Percentiles rank a stretch among this genome's conserved stretches.
Conservation (phyloP, 2,329 filamentous ascomycete species). For the Anisogramma anomala region DNA sequence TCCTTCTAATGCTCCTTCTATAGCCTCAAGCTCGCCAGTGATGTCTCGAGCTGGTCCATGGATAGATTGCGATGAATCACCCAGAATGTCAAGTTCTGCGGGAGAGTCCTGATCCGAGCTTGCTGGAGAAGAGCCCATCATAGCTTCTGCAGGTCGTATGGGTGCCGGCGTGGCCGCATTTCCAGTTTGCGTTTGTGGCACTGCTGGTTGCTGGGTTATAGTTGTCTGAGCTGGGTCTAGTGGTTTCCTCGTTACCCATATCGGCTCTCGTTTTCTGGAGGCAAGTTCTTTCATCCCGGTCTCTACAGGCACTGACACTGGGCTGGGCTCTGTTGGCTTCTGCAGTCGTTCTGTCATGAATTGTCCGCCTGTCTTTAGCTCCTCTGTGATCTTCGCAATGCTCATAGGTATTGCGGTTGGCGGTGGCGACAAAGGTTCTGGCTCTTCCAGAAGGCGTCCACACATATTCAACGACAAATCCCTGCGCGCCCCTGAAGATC, state of each 20-base stretch:
- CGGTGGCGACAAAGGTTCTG: slow-evolving; percentile 6
- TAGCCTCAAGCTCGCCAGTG: not conserved
- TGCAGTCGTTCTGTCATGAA: not conserved
- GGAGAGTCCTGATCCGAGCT: not conserved
- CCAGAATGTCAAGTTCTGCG: not conserved
- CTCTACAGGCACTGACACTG: not conserved
- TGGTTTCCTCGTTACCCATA: slow-evolving; percentile 1
- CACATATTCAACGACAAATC: slow-evolving; percentile 1
- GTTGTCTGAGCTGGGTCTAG: not conserved
- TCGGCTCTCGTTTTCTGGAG: slow-evolving; percentile 1
- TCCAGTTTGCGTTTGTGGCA: not conserved
- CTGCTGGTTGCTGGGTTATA: not conserved
- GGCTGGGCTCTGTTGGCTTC: not conserved
- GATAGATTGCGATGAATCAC: not conserved
- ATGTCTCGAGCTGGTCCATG: not conserved
- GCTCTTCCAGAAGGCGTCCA: slow-evolving; percentile 9
- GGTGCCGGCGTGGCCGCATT: not conserved
- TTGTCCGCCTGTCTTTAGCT: not conserved
- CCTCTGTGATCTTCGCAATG: not conserved
- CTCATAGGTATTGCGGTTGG: slow-evolving; percentile 5
- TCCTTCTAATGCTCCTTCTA: slow-evolving; percentile 8
- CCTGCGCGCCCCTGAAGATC: not conserved
- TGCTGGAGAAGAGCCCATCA: not conserved
- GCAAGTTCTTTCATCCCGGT: not conserved
- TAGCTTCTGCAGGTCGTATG: not conserved